These are phyloP conservation scores for Phoma sp. DNA, from an alignment of 2,329 filamentous ascomycete genomes.

Conservation along the genomic window DNA sequence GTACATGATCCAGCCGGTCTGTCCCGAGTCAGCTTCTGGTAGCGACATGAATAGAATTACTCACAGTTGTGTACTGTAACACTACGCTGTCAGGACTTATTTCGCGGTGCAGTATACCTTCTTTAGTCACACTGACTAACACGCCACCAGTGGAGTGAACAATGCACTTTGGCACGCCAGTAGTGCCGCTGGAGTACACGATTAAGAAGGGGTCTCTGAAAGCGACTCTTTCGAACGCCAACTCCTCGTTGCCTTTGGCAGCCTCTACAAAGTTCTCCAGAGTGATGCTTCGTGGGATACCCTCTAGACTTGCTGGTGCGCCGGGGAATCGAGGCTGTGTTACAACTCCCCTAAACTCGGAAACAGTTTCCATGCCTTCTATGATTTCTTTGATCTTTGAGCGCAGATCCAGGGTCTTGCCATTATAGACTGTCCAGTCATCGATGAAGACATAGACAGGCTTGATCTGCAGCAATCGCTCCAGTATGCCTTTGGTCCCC, in stretches of 20 bases:
- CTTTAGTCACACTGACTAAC: constrained; percentile 66
- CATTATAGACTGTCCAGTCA: constrained; percentile 80
- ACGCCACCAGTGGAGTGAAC: constrained; percentile 76
- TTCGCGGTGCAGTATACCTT: constrained; percentile 62
- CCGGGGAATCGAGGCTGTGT: constrained; percentile 69
- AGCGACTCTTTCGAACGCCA: constrained; percentile 65
- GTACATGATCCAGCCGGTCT: constrained; percentile 82
- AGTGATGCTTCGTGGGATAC: constrained; percentile 57
- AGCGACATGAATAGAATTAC: not conserved
- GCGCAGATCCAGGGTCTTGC: constrained; percentile 73
- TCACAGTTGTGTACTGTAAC: constrained; percentile 64
- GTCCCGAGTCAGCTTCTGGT: not conserved
- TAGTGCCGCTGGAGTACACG: constrained; percentile 81
- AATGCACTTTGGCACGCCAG: constrained; percentile 83
- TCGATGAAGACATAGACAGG: constrained; percentile 86
- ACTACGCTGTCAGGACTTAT: constrained; percentile 52
- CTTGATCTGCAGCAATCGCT: constrained; percentile 75
- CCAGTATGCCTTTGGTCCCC: constrained; percentile 78
- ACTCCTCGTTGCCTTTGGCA: constrained; percentile 46
- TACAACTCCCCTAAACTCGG: constrained; percentile 68
- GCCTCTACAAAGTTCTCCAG: constrained; percentile 51
- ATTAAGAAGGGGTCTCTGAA: constrained; percentile 81
- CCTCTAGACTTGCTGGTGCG: constrained; percentile 63
- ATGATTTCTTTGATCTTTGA: constrained; percentile 74
- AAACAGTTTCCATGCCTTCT: constrained; percentile 65